Percentiles rank a stretch among this genome's conserved stretches.
These are phyloP conservation scores for Epithele typhae DNA, from an alignment of 768 basidiomycete species.

Conservation along the genomic window DNA sequence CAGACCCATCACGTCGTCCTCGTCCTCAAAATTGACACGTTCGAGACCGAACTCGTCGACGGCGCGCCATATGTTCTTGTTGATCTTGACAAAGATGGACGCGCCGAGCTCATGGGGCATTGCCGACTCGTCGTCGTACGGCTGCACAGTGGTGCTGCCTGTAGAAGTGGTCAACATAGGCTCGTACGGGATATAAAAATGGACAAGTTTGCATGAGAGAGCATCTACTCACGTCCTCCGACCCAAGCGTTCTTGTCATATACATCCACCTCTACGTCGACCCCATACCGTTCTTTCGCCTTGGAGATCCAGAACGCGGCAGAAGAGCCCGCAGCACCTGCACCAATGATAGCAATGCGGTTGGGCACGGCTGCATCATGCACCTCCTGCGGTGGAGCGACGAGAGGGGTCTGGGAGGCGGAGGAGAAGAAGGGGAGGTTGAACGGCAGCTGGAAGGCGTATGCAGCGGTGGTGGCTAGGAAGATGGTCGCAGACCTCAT, in stretches of 20 bases:
- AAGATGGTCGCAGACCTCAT: slow-evolving; percentile 9
- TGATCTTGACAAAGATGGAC: slow-evolving; percentile 77
- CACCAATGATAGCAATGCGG: slow-evolving; percentile 83
- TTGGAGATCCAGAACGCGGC: slow-evolving; percentile 83
- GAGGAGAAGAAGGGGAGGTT: slow-evolving; percentile 13
- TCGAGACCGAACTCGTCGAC: slow-evolving; percentile 76
- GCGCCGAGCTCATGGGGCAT: slow-evolving; percentile 79
- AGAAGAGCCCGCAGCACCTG: slow-evolving; percentile 83
- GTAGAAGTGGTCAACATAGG: slow-evolving; percentile 7
- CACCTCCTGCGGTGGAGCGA: not conserved
- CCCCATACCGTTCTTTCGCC: slow-evolving; percentile 63
- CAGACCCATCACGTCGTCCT: slow-evolving; percentile 53
- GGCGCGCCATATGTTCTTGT: slow-evolving; percentile 72
- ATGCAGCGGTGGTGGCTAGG: slow-evolving; percentile 3
- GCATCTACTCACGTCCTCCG: slow-evolving; percentile 70
- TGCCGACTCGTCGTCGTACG: slow-evolving; percentile 55
- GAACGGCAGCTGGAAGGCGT: slow-evolving; percentile 19
- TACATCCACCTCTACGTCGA: slow-evolving; percentile 77
- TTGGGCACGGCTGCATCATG: slow-evolving; percentile 27
- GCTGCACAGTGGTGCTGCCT: slow-evolving; percentile 80
- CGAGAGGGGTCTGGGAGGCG: slow-evolving; percentile 5
- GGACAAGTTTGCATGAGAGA: too few species aligned
- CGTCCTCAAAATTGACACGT: slow-evolving; percentile 39
- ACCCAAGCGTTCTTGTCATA: slow-evolving; percentile 75
- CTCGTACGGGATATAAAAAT: not conserved